These are phyloP conservation scores for Termitomyces sp. DNA, from an alignment of 1,284 basidiomycete genomes.

Conservation along the genomic window DNA sequence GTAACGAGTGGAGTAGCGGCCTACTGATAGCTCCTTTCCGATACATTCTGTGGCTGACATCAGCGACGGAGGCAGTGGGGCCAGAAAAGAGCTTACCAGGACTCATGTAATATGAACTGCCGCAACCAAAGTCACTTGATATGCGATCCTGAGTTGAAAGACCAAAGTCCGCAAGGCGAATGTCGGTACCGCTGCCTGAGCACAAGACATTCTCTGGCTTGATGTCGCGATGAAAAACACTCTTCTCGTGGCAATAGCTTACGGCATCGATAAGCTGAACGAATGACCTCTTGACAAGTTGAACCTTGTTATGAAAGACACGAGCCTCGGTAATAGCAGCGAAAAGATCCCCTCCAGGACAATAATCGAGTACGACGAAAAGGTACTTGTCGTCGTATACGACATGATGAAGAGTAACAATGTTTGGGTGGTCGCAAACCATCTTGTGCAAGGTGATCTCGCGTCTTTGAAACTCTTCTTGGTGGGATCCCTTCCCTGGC, in stretches of 20 bases:
- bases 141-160: constrained; percentile 66
- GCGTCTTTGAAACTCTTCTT: constrained; percentile 34
- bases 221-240: constrained; percentile 83
- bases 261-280: constrained; percentile 78
- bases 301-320: constrained; percentile 45
- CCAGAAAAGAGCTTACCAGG: constrained; percentile 46
- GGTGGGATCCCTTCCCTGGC: constrained; percentile 29
- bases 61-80: constrained; percentile 1
- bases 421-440: constrained; percentile 69
- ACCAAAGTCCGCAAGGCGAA: constrained; percentile 82
- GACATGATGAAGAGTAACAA: constrained; percentile 75
- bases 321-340: constrained; percentile 42
- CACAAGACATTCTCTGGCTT: constrained; percentile 89
- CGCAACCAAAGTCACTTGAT: constrained; percentile 74
- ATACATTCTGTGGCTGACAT: constrained; percentile 60
- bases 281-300: constrained; percentile 60
- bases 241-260: constrained; percentile 60
- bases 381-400: constrained; percentile 52
- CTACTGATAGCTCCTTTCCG: constrained; percentile 41
- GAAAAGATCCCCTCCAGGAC: constrained; percentile 53
- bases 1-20: constrained; percentile 65
- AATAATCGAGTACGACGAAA: constrained; percentile 59
- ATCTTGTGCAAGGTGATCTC: constrained; percentile 61
- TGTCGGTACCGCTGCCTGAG: constrained; percentile 46
- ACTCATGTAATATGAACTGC: constrained; percentile 78